A percentile compares a stretch with the other conserved stretches of the same genome.
phyloP scores from a whole-genome alignment of 139 green algal genomes.

The Tetradesmus lagerheimii region DNA sequence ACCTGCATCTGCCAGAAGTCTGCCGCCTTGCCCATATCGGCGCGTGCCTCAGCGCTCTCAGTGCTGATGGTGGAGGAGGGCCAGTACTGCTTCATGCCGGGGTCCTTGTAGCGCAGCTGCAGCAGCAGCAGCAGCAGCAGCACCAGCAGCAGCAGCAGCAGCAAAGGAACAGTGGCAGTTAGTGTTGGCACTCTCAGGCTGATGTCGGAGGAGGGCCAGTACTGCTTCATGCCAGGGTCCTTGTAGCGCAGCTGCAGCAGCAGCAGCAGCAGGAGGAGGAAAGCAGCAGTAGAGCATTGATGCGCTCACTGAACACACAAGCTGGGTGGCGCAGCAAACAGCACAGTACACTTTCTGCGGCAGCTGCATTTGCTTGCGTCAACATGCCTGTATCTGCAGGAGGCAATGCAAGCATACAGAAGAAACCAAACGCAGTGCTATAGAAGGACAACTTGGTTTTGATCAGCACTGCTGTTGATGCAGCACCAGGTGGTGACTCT shows the following conservation, averaged over 20 bases:
- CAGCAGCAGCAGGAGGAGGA: not conserved
- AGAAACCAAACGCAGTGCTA: no score
- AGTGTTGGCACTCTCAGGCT: not conserved
- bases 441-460: no score
- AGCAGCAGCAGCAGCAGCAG: not conserved
- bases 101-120: not conserved
- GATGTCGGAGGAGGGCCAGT: not conserved
- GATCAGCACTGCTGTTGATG: no score
- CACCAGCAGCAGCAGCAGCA: not conserved
- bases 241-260: not conserved
- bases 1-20: conserved; percentile 31
- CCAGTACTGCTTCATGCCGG: conserved; percentile 16
- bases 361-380: no score
- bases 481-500: no score
- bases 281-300: not conserved
- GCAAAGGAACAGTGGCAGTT: no score
- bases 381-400: no score
- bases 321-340: no score
- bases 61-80: not conserved
- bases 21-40: conserved; percentile 20
- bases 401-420: no score
- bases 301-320: no score
- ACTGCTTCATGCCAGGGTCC: conserved; percentile 12
- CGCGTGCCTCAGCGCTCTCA: not conserved
- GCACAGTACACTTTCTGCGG: no score